phyloP scores from a whole-genome alignment of 2,329 filamentous ascomycete species.

The Berkeleyomyces basicola region DNA sequence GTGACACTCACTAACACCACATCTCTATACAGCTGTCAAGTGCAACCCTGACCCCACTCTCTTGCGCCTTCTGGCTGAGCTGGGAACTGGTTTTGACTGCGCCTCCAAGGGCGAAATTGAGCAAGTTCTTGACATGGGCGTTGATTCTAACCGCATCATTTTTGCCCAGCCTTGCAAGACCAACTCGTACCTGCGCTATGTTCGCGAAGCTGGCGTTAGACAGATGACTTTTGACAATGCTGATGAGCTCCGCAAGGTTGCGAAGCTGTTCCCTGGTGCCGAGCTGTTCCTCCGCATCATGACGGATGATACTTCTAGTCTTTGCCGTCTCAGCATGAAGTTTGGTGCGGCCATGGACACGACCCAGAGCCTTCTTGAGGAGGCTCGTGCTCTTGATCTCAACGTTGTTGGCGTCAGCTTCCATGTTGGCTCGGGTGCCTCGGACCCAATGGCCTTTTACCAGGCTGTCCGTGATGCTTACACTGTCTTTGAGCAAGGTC shows the following conservation, averaged over 20 bases:
- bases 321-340: constrained; percentile 93
- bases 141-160: constrained; percentile 83
- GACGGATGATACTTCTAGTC: constrained; percentile 86
- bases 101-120: constrained; percentile 97
- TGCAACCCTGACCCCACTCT: constrained; percentile 92
- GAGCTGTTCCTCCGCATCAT: constrained; percentile 89
- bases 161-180: constrained; percentile 99
- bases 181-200: constrained; percentile 89
- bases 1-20: not conserved
- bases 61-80: constrained; percentile 66
- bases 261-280: constrained; percentile 73
- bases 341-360: constrained; percentile 83
- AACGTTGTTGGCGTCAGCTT: constrained; percentile 95
- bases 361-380: constrained; percentile 56
- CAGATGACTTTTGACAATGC: constrained; percentile 99
- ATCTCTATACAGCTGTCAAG: constrained; percentile 58
- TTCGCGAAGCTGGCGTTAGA: constrained; percentile 67
- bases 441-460: constrained; percentile 78
- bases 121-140: constrained; percentile 65
- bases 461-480: constrained; percentile 85
- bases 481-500: constrained; percentile 72
- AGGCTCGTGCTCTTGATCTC: constrained; percentile 68
- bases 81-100: constrained; percentile 95
- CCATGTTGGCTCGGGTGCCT: constrained; percentile 91
- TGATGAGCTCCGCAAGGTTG: constrained; percentile 96